Base-by-base conservation (phyloP, 73 alveolate genomes). In the Blepharisma japonicum region DNA sequence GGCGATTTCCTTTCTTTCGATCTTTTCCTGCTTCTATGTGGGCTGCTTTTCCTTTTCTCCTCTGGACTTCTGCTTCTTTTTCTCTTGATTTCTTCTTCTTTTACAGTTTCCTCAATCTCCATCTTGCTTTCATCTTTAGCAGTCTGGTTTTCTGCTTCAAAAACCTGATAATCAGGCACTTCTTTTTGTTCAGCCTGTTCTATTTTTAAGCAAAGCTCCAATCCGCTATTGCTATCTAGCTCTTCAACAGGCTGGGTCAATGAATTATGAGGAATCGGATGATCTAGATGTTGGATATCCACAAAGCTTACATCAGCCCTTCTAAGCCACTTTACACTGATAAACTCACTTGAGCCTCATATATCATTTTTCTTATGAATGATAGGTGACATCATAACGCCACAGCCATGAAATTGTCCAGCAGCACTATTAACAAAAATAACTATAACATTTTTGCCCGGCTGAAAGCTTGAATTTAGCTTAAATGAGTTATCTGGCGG, bases 191-290 rank as follows among this genome's bases (percentile, higher is more conserved):
- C 74, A 61, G 23, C 47, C 4, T 61, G 74, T 4, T 61, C 74
- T 18, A 61, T 61, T 39, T 14, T 61, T n/a, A 61, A 25, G 46
- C 74, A 61, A 1, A 61, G 11, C 47, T 61, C 74, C 11, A 61
- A 25, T 61, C 74, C 74, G 14, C 47, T 20, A 25, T 39, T 61
- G 47, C 74, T 61, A 14, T n/a, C 50, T 1, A 61, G 14, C 47
- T 61, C 74, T 61, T 61, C 74, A 61, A 61, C 46, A 61, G 74
- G 74, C 5, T 61, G 74, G 0, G 74, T 61, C 74, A 61, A 61
- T 14, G 74, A 14, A 61, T 61, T 39, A 14, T 39, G 39, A 20
- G 14, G 74, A 61, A 61, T 61, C 18, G 74, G 74, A 61, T 25
- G 14, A 18, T 61, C 47, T 14, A 61, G 74, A 18, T 39, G 38